Evolutionary conservation across 2,329 filamentous ascomycete genomes (phyloP).

Genomic region (Metarhizium brunneum): DNA sequence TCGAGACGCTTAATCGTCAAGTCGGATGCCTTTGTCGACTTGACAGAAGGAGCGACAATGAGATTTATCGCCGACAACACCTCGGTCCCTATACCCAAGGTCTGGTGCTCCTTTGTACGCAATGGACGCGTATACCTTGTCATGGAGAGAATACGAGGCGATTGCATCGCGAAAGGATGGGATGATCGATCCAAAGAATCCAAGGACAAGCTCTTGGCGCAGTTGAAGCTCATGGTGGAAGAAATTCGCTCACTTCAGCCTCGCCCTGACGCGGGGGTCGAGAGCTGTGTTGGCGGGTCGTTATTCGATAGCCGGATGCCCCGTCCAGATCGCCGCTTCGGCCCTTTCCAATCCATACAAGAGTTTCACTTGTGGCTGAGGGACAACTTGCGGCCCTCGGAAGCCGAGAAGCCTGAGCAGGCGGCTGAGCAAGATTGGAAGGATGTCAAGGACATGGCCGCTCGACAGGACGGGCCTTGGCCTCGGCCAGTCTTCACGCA

Average conservation of each 20-base stretch:
- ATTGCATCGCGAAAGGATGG: background rate
- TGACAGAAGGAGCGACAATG: background rate
- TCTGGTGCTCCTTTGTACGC: background rate
- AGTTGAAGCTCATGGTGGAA: background rate
- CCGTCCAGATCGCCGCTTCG: background rate
- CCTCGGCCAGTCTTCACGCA: slow-evolving; percentile 22
- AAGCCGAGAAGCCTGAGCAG: no score
- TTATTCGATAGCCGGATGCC: background rate
- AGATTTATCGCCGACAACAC: background rate
- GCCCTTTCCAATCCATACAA: background rate
- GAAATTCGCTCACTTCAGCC: background rate
- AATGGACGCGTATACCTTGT: background rate
- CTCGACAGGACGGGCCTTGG: background rate
- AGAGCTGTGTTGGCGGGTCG: background rate
- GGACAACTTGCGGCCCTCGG: no score
- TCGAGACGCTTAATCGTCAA: background rate
- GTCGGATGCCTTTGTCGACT: background rate
- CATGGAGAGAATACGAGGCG: background rate
- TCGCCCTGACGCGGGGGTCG: background rate
- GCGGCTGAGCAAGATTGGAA: background rate
- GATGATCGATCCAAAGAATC: background rate
- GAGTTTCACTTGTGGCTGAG: background rate
- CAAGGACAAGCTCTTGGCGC: background rate
- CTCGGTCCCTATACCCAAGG: background rate
- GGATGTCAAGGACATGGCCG: background rate